Evolutionary conservation across 192 early-diverging fungal genomes (phyloP).

Genomic region (Coemansia sp.): DNA sequence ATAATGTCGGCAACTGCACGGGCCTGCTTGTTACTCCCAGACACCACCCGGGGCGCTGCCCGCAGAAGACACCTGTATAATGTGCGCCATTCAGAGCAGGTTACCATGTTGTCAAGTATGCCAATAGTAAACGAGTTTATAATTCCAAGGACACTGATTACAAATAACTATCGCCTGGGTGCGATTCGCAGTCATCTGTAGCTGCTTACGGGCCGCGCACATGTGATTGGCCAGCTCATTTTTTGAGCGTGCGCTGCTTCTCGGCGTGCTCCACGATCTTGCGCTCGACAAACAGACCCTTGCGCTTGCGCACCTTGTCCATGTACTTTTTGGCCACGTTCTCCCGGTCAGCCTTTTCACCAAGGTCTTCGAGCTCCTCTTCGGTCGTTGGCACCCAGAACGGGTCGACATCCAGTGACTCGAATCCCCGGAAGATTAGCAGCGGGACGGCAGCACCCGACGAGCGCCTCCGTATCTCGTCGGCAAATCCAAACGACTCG

Average conservation of each 20-base stretch:
- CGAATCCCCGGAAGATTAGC: conserved; percentile 93
- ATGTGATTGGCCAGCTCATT: conserved; percentile 11
- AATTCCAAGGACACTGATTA: background rate
- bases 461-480: conserved; percentile 95
- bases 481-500: conserved; percentile 98
- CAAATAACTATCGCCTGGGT: background rate
- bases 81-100: conserved; percentile 22
- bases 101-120: background rate
- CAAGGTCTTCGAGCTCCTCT: conserved; percentile 73
- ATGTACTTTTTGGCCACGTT: conserved; percentile 96
- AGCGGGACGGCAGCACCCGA: conserved; percentile 95
- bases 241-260: conserved; percentile 77
- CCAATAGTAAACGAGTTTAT: background rate
- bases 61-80: conserved; percentile 38
- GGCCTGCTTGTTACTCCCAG: conserved; percentile 9
- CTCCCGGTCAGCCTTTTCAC: conserved; percentile 95
- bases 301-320: conserved; percentile 86
- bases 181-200: background rate
- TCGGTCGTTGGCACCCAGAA: conserved; percentile 99
- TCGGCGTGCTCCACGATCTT: conserved; percentile 88
- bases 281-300: background rate
- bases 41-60: conserved; percentile 30
- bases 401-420: conserved; percentile 89
- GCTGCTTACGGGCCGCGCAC: background rate
- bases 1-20: conserved; percentile 15